These are phyloP conservation scores for Borealophlyctis nickersoniae DNA, from an alignment of 192 early-diverging fungal species.

Conservation along the genomic window DNA sequence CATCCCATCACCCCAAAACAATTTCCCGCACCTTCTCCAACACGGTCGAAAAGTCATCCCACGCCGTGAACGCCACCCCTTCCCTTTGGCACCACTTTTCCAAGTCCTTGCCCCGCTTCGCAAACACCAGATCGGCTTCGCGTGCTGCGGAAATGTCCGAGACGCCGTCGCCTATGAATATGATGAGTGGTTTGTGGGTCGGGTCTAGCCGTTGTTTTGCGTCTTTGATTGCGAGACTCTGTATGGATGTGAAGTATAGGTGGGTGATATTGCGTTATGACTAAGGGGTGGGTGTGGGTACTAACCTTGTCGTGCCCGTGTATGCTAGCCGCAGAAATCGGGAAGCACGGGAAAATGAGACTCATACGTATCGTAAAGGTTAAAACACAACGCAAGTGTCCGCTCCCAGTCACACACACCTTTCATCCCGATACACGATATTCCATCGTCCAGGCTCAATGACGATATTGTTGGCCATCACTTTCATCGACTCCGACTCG, in stretches of 20 bases:
- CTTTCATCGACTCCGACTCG: slow-evolving; percentile 27
- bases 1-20: background rate
- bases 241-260: no score
- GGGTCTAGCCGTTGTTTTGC: background rate
- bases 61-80: slow-evolving; percentile 51
- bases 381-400: background rate
- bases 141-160: slow-evolving; percentile 72
- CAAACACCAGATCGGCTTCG: slow-evolving; percentile 75
- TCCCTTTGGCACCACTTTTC: slow-evolving; percentile 64
- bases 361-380: no score
- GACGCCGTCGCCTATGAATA: slow-evolving; percentile 80
- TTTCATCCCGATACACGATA: slow-evolving; percentile 62
- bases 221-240: slow-evolving; percentile 6
- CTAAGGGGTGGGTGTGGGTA: slow-evolving; percentile 8
- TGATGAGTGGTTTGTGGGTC: slow-evolving; percentile 40
- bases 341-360: no score
- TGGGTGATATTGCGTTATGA: background rate
- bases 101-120: slow-evolving; percentile 65
- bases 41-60: slow-evolving; percentile 51
- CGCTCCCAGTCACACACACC: slow-evolving; percentile 26
- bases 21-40: slow-evolving; percentile 5
- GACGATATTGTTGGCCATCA: slow-evolving; percentile 58
- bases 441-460: slow-evolving; percentile 49
- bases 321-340: slow-evolving; percentile 36
- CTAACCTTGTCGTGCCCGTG: slow-evolving; percentile 66